These are phyloP conservation scores for Hypoxylon sp. DNA, from an alignment of 2,329 filamentous ascomycete genomes.

Conservation along the genomic window DNA sequence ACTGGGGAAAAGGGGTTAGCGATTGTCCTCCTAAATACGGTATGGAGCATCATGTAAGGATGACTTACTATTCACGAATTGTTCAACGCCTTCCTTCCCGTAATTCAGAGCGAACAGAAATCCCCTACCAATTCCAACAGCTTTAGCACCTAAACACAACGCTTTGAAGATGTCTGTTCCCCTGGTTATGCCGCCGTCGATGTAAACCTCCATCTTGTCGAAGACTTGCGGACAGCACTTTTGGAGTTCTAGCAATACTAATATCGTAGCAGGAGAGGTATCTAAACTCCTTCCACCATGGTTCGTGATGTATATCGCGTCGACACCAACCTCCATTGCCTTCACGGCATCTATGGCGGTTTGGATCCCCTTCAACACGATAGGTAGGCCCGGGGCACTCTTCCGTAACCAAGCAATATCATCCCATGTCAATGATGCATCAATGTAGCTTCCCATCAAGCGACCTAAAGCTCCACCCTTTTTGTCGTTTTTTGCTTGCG, in stretches of 20 bases:
- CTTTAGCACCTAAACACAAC: conserved; percentile 69
- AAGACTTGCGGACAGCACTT: conserved; percentile 68
- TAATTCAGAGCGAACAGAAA: conserved; percentile 69
- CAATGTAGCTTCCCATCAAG: conserved; percentile 65
- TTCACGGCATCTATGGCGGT: conserved; percentile 68
- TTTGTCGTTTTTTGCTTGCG: conserved; percentile 58
- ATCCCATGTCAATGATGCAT: conserved; percentile 66
- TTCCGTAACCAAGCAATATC: conserved; percentile 72
- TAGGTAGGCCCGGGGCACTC: conserved; percentile 60
- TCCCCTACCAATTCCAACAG: conserved; percentile 69
- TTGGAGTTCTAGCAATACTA: conserved; percentile 70
- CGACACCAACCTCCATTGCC: conserved; percentile 66
- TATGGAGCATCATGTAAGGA: background rate
- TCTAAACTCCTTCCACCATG: conserved; percentile 70
- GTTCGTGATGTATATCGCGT: conserved; percentile 75
- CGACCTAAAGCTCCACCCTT: conserved; percentile 65
- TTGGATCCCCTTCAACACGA: conserved; percentile 77
- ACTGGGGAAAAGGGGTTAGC: too few species aligned
- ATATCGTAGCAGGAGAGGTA: conserved; percentile 61
- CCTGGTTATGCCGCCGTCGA: conserved; percentile 71
- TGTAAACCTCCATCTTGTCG: conserved; percentile 65
- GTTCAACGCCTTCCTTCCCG: conserved; percentile 64
- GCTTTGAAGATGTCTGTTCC: conserved; percentile 75
- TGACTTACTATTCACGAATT: conserved; percentile 60
- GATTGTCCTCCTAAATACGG: background rate